Evolutionary conservation across 2,329 filamentous ascomycete genomes (phyloP).

Genomic region (Calonectria pseudoreteaudii): DNA sequence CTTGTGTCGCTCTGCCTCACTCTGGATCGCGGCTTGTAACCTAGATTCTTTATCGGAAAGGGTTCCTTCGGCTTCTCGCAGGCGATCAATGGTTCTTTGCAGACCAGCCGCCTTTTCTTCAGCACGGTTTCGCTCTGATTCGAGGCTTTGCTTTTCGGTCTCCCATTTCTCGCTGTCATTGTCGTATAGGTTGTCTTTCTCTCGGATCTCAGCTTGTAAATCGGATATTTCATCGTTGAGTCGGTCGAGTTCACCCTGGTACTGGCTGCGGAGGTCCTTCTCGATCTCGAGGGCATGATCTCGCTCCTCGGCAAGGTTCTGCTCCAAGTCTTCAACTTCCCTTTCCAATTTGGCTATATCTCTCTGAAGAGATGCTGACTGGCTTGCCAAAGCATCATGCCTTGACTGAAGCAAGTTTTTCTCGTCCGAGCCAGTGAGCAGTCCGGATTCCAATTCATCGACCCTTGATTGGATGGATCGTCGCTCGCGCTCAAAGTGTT

Average conservation of each 20-base stretch:
- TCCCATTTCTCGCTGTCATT: constrained; percentile 81
- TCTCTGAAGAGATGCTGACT: constrained; percentile 74
- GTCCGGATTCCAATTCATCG: constrained; percentile 68
- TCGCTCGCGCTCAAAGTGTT: constrained; percentile 44
- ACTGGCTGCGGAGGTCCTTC: constrained; percentile 64
- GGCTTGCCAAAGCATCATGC: constrained; percentile 73
- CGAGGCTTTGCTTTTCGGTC: constrained; percentile 69
- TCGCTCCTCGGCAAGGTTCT: constrained; percentile 64
- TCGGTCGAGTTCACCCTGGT: constrained; percentile 60
- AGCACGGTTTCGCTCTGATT: constrained; percentile 73
- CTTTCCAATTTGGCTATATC: constrained; percentile 67
- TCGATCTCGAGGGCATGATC: constrained; percentile 71
- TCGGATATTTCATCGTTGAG: constrained; percentile 70
- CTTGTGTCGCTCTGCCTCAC: constrained; percentile 77
- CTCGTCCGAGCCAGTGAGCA: constrained; percentile 70
- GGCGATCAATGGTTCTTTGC: constrained; percentile 76
- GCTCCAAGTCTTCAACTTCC: constrained; percentile 60
- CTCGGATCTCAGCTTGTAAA: constrained; percentile 73
- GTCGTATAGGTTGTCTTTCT: constrained; percentile 77
- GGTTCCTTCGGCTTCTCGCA: constrained; percentile 75
- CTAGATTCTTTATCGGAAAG: constrained; percentile 76
- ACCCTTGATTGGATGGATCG: constrained; percentile 61
- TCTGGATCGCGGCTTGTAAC: constrained; percentile 75
- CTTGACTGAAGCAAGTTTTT: constrained; percentile 77
- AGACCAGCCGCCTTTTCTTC: constrained; percentile 76